Evolutionary conservation across 768 basidiomycete species (phyloP), one percentile per base, ranked within the genome.

Genomic region (Pisolithus orientalis): DNA sequence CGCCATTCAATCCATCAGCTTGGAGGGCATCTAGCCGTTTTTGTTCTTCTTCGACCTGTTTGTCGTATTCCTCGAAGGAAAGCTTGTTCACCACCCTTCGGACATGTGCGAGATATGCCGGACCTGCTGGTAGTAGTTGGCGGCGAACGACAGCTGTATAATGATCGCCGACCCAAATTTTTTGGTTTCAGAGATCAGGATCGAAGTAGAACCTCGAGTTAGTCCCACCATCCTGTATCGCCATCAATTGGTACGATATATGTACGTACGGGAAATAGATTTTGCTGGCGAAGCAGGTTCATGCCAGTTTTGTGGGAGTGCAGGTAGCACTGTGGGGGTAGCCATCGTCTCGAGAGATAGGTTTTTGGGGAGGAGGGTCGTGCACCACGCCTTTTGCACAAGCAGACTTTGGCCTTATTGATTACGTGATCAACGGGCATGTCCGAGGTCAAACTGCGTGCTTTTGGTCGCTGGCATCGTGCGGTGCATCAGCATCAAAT

Each of bases 1-100:
- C 88, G 6, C 70, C 70, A 49, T 74, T 75, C 38, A 70, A 62
- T 17, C 75, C 81, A 42, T 70, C 69, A 5, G 64, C 73, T 57
- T 78, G 77, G 16, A 82, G 70, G 4, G 74, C 74, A 49, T 77
- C 72, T 32, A 78, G 68, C 34, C 77, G 79, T 61, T 75, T 74
- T 34, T 70, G 74, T 53, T 81, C 77, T 55, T 80, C 75, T 60
- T 76, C 74, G 44, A 80, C 67, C 63, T 80, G 77, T 61, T 78
- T 78, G 72, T 97, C 94, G 59, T 94, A 80, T 50, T 90, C 83
- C 47, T 84, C 84, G 65, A 96, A 94, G 1, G 91, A 80, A 56
- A 90, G 78, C 49, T 84, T 78, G 60, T 94, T 78, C 14, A 89
- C 68, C 2, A 84, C 75, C 42, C 95, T 80, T 49, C 83, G 83